These are phyloP conservation scores for Rhynchosporium secalis DNA, from an alignment of 2,329 filamentous ascomycete genomes.

Conservation along the genomic window DNA sequence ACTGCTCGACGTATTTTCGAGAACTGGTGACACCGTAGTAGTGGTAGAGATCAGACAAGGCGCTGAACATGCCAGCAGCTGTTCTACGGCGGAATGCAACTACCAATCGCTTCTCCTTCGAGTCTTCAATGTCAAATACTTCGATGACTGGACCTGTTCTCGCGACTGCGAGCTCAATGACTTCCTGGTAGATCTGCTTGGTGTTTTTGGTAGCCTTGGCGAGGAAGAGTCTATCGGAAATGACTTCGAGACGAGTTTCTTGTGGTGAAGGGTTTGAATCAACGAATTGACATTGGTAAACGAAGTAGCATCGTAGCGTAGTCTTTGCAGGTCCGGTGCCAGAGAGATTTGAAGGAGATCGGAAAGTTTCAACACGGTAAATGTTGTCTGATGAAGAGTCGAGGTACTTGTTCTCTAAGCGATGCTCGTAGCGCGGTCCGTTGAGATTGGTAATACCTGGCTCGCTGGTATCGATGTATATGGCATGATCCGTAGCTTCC, in stretches of 20 bases:
- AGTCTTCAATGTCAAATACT: conserved; percentile 92
- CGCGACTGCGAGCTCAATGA: conserved; percentile 80
- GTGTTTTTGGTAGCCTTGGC: conserved; percentile 96
- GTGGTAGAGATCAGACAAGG: conserved; percentile 93
- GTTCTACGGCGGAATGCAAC: conserved; percentile 93
- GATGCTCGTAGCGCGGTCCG: conserved; percentile 89
- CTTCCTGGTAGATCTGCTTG: conserved; percentile 91
- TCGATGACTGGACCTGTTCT: conserved; percentile 95
- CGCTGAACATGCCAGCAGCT: conserved; percentile 90
- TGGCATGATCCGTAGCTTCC: conserved; percentile 90
- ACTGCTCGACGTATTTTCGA: conserved; percentile 97
- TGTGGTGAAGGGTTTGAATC: conserved; percentile 70
- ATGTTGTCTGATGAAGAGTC: conserved; percentile 70
- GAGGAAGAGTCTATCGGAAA: conserved; percentile 90
- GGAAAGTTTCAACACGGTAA: conserved; percentile 97
- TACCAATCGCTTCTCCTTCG: conserved; percentile 89
- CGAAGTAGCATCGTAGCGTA: conserved; percentile 94
- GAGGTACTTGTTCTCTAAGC: conserved; percentile 93
- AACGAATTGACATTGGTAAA: conserved; percentile 93
- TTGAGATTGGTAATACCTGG: conserved; percentile 74
- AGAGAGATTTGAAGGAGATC: conserved; percentile 80
- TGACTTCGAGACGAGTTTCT: conserved; percentile 87
- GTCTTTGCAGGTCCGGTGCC: conserved; percentile 66
- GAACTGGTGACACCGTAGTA: conserved; percentile 97
- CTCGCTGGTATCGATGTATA: conserved; percentile 97